Evolutionary conservation across 495 filamentous ascomycete genomes (phyloP).

Genomic region (Aspergillus steynii): DNA sequence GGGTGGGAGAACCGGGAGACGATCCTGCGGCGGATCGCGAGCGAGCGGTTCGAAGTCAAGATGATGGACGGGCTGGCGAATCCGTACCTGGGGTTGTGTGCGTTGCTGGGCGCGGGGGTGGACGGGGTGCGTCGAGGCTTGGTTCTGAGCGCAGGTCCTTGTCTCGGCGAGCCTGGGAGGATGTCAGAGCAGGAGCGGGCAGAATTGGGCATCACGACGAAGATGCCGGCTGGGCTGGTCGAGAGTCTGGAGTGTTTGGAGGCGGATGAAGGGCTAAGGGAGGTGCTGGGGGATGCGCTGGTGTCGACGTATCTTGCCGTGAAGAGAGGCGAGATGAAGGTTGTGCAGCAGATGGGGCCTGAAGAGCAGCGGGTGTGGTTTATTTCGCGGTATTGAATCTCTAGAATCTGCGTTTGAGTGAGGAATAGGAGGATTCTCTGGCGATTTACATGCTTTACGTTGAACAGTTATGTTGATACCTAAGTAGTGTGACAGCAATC

Average conservation of each 20-base stretch:
- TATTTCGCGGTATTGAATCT: conserved; percentile 1
- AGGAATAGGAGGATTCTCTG: too few relatives aligned
- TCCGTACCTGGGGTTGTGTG: conserved; percentile 64
- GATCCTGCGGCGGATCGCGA: conserved; percentile 60
- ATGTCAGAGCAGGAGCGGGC: neutral
- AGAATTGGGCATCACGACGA: neutral
- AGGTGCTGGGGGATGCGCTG: neutral
- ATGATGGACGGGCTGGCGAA: conserved; percentile 71
- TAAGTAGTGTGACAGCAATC: too few relatives aligned
- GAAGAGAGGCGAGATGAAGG: neutral
- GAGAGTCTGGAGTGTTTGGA: neutral
- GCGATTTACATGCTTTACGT: too few relatives aligned
- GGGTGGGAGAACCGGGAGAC: conserved; percentile 74
- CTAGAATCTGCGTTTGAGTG: neutral
- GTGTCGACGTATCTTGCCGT: neutral
- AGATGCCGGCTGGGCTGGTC: neutral
- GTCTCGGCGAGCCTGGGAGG: neutral
- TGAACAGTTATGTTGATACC: too few relatives aligned
- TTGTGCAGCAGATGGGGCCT: neutral
- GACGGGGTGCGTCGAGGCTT: conserved; percentile 35
- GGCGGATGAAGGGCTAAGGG: neutral
- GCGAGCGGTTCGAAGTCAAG: conserved; percentile 69
- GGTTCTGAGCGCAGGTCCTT: neutral
- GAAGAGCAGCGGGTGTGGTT: conserved; percentile 1
- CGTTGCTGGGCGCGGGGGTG: conserved; percentile 58